Base-by-base conservation (phyloP, 345 rosid genomes). In the Kernera saxatilis region DNA sequence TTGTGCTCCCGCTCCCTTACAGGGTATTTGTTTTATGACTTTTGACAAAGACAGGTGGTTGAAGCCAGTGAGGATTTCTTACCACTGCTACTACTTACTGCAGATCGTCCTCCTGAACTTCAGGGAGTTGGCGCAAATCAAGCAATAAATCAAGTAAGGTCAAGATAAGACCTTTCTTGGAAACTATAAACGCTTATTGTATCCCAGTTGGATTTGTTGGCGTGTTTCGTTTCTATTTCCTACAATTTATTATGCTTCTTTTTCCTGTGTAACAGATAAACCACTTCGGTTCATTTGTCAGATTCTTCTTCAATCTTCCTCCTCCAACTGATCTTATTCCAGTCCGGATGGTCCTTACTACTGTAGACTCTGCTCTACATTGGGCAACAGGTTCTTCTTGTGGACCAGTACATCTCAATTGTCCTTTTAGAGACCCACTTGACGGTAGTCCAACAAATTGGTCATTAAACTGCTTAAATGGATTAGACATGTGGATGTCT, bases 81-180 rank as follows among this genome's bases (percentile, higher is more conserved):
- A 73, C 98, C 98, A 13, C 77, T 93, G 80, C 64, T 93, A 64
- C 81, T 93, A 60, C 86, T 90, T 60, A 88, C 97, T 13, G 98
- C 98, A 48, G 98, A 93, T 77, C 98, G 98, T 52, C 98, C 98
- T 79, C 91, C 91, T 43, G 98, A 93, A 82, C 96, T 93, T 79
- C 92, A 78, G 56, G 90, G 87, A 50, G 83, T 83, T 80, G 98
- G 98, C 50, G 98, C 98, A 39, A 93, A 88, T 77, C 98, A 93
- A 82, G 77, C 97, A 57, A 86, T 93, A 68, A 88, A 87, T 86
- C 98, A 93, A 89, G 98, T 93, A 64, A 72, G 72, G 32, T 70
- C 64, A 30, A 33, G 39, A 67, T 63, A 27, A 61, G 45, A 51
- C 69, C 37, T 17, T 53, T 41, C 56, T 54, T 78, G 2, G 21